Conservation (phyloP, 805 yeast species). For the Saccharomycopsis selenospora region DNA sequence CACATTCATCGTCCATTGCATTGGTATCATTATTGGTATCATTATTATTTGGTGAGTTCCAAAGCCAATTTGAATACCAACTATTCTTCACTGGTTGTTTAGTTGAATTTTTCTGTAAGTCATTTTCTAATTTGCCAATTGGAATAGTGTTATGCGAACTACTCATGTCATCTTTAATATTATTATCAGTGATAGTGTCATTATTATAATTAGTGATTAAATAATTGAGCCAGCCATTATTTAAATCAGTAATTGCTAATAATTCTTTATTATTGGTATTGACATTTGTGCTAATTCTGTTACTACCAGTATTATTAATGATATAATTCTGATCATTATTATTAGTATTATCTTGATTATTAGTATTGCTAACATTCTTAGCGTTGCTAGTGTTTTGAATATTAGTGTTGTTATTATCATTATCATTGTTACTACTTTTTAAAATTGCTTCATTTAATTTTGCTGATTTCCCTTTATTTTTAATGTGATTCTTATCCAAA, state of each 20-base stretch:
- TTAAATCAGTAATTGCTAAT: no score
- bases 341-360: no score
- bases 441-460: neutral
- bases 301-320: no score
- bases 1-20: constrained; percentile 10
- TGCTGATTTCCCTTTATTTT: neutral
- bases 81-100: neutral
- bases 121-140: neutral
- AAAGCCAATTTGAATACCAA: constrained; percentile 19
- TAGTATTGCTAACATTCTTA: neutral
- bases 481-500: no score
- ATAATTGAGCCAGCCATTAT: neutral
- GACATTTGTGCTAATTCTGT: no score
- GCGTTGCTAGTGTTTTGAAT: neutral
- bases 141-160: neutral
- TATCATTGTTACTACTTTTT: neutral
- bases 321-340: no score
- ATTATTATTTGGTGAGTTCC: constrained; percentile 7
- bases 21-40: neutral
- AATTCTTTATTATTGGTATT: no score
- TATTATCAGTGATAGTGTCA: neutral
- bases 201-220: neutral
- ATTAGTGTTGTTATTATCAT: neutral
- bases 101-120: neutral
- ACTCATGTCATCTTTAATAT: neutral